Evolutionary conservation across 2,329 filamentous ascomycete genomes (phyloP).

Genomic region (Fusarium concolor): DNA sequence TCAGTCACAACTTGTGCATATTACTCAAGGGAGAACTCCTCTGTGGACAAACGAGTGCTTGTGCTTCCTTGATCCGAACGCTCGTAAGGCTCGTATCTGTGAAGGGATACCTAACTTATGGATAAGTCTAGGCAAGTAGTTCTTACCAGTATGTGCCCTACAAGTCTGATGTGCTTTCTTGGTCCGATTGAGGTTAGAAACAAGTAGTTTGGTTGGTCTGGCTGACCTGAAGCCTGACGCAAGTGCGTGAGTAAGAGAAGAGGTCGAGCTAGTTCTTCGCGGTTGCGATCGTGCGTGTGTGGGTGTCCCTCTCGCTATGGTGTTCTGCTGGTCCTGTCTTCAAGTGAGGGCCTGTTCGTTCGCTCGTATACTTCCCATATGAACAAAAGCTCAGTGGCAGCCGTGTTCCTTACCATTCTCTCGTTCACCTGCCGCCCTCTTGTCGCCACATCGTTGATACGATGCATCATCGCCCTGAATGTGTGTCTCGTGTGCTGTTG

Average conservation of each 20-base stretch:
- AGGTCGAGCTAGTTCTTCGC: no score
- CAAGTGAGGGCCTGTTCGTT: background rate
- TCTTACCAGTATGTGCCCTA: no score
- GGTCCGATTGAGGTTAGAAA: background rate
- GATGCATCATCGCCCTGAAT: background rate
- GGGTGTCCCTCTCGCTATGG: background rate
- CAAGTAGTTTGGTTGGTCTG: background rate
- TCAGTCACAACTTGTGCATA: background rate
- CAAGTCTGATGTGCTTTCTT: background rate
- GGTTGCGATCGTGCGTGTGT: background rate
- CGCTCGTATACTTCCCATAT: accelerated
- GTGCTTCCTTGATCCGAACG: background rate
- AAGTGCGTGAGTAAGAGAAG: background rate
- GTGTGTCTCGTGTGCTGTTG: background rate
- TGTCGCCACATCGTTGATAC: background rate
- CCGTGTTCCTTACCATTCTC: background rate
- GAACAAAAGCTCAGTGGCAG: no score
- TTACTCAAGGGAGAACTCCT: no score
- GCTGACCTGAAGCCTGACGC: background rate
- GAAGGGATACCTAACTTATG: no score
- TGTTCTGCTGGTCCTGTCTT: background rate
- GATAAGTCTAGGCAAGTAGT: no score
- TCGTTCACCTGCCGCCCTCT: background rate
- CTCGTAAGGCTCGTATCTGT: no score
- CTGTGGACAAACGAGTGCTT: background rate